Conservation (phyloP, 1,139 yeast species). For the Diutina mesorugosa region DNA sequence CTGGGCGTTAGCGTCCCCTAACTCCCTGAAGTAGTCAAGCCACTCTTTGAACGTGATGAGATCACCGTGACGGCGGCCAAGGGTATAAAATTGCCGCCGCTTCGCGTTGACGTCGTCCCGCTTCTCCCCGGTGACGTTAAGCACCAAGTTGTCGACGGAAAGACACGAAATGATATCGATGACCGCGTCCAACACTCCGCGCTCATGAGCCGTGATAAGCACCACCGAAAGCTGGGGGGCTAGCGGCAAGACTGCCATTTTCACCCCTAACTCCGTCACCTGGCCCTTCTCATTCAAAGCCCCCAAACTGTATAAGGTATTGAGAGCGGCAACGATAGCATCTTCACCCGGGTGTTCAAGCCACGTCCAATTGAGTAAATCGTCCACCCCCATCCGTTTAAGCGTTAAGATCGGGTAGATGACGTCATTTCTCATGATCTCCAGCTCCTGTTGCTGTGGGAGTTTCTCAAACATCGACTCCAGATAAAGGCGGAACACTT, state of each 20-base stretch:
- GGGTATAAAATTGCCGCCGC: constrained; percentile 50
- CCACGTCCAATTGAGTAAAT: constrained; percentile 84
- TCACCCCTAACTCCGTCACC: constrained; percentile 63
- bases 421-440: constrained; percentile 77
- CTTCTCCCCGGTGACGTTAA: constrained; percentile 53
- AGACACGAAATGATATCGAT: constrained; percentile 86
- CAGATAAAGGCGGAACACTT: constrained; percentile 73
- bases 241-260: constrained; percentile 82
- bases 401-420: constrained; percentile 74
- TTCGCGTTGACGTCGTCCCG: constrained; percentile 68
- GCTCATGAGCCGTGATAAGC: constrained; percentile 52
- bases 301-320: constrained; percentile 62
- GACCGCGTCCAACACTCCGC: constrained; percentile 48
- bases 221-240: constrained; percentile 92
- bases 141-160: constrained; percentile 77
- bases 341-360: constrained; percentile 80
- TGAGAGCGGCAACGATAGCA: constrained; percentile 63
- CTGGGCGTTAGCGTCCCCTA: constrained; percentile 32
- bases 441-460: constrained; percentile 81
- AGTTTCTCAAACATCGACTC: constrained; percentile 53
- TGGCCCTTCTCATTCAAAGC: constrained; percentile 71
- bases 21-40: constrained; percentile 43
- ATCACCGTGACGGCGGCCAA: constrained; percentile 70
- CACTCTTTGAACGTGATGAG: constrained; percentile 72
- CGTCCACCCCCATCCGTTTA: constrained; percentile 73